Conservation (phyloP, 1,284 basidiomycete species). For the Fistulina hepatica region DNA sequence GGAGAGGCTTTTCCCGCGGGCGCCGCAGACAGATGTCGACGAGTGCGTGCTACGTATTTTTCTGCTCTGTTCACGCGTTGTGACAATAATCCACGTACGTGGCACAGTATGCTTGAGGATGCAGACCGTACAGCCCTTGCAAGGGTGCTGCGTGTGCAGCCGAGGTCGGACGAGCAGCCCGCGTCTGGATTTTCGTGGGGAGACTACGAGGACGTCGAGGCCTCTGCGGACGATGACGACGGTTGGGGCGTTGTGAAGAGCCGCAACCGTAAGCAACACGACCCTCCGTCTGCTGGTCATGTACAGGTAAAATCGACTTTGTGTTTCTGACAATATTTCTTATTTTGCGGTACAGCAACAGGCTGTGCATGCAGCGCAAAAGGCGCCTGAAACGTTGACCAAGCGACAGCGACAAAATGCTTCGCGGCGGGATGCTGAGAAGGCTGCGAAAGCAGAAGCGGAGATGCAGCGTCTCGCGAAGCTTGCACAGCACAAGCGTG, state of each 20-base stretch:
- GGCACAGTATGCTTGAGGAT: slow-evolving; percentile 46
- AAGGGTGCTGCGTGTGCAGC: slow-evolving; percentile 53
- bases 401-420: slow-evolving; percentile 66
- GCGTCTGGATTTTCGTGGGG: slow-evolving; percentile 59
- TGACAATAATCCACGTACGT: too few species aligned
- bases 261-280: slow-evolving; percentile 31
- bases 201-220: slow-evolving; percentile 59
- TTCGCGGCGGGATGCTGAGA: slow-evolving; percentile 43
- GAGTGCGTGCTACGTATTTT: slow-evolving; percentile 35
- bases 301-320: too few species aligned
- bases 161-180: slow-evolving; percentile 42
- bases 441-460: slow-evolving; percentile 42
- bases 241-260: slow-evolving; percentile 64
- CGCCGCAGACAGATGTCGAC: slow-evolving; percentile 52
- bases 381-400: slow-evolving; percentile 35
- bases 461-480: slow-evolving; percentile 41
- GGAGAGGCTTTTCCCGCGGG: slow-evolving; percentile 47
- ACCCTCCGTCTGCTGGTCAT: slow-evolving; percentile 29
- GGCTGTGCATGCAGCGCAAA: slow-evolving; percentile 5
- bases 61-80: slow-evolving; percentile 4
- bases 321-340: slow-evolving; percentile 2
- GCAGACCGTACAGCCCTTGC: slow-evolving; percentile 43
- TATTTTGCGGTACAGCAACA: slow-evolving; percentile 2
- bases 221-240: slow-evolving; percentile 41
- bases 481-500: slow-evolving; percentile 49